Conservation (phyloP, 305 asterid genomes). For the Fraxinus sp. region DNA sequence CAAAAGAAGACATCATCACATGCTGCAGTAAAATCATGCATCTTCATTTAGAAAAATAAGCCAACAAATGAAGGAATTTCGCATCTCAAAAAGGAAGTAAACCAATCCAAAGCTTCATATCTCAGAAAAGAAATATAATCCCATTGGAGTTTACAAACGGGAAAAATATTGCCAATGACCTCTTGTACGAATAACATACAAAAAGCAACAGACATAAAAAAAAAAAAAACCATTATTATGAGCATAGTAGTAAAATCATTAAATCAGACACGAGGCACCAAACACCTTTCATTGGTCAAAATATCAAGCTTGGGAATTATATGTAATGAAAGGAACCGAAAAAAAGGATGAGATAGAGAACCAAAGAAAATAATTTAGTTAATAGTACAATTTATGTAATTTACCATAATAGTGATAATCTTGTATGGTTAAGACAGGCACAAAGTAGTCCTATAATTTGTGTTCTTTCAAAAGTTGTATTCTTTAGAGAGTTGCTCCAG, state of each 20-base stretch:
- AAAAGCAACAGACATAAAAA: not conserved
- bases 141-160: not conserved
- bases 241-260: conserved; percentile 11
- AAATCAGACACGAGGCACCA: conserved; percentile 6
- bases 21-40: conserved; percentile 22
- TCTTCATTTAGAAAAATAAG: conserved; percentile 15
- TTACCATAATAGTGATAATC: not conserved
- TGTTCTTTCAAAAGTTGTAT: not conserved
- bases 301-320: not conserved
- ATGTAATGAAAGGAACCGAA: not conserved
- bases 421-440: conserved; percentile 5
- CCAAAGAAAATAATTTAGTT: not conserved
- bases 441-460: conserved; percentile 8
- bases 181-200: not conserved
- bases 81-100: conserved; percentile 6
- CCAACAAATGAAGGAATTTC: not conserved
- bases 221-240: not conserved
- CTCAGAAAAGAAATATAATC: conserved; percentile 8
- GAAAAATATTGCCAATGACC: not conserved
- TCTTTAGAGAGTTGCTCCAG: conserved; percentile 12
- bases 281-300: not conserved
- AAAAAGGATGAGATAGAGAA: not conserved
- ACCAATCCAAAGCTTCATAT: not conserved
- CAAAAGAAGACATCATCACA: conserved; percentile 36
- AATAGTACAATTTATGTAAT: not conserved